Evolutionary conservation across 2,329 filamentous ascomycete species (phyloP).

Genomic region (Fusarium sp.): DNA sequence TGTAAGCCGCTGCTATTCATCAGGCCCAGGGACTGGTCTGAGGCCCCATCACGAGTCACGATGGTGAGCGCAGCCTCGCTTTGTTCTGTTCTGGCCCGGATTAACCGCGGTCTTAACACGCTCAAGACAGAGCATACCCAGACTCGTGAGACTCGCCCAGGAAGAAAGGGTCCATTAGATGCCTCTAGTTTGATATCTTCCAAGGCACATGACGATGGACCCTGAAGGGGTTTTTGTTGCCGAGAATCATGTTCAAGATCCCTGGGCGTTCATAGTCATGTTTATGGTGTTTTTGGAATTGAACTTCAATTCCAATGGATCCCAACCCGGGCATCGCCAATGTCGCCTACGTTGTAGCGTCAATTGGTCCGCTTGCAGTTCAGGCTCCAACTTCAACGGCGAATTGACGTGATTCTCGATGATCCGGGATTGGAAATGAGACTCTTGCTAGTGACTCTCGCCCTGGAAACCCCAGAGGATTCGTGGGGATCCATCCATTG

Average conservation of each 20-base stretch:
- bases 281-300: conserved; percentile 22
- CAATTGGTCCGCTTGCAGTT: conserved; percentile 38
- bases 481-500: conserved; percentile 29
- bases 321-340: conserved; percentile 24
- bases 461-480: conserved; percentile 23
- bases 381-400: conserved; percentile 24
- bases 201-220: conserved; percentile 36
- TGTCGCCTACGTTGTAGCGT: conserved; percentile 4
- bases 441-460: conserved; percentile 30
- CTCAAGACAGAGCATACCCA: conserved; percentile 12
- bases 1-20: conserved; percentile 37
- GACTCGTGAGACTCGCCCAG: conserved; percentile 21
- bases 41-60: conserved; percentile 44
- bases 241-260: conserved; percentile 17
- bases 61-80: conserved; percentile 38
- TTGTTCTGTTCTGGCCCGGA: conserved; percentile 39
- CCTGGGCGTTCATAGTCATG: not conserved
- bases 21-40: conserved; percentile 32
- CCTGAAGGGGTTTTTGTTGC: conserved; percentile 22
- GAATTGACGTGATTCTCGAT: conserved; percentile 36
- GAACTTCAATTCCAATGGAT: conserved; percentile 24
- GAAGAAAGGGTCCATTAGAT: conserved; percentile 28
- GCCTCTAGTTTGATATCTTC: conserved; percentile 14
- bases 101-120: conserved; percentile 39
- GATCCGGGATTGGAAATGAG: conserved; percentile 38